These are phyloP conservation scores for Leccinum ochraceum DNA, from an alignment of 768 basidiomycete species.

Conservation along the genomic window DNA sequence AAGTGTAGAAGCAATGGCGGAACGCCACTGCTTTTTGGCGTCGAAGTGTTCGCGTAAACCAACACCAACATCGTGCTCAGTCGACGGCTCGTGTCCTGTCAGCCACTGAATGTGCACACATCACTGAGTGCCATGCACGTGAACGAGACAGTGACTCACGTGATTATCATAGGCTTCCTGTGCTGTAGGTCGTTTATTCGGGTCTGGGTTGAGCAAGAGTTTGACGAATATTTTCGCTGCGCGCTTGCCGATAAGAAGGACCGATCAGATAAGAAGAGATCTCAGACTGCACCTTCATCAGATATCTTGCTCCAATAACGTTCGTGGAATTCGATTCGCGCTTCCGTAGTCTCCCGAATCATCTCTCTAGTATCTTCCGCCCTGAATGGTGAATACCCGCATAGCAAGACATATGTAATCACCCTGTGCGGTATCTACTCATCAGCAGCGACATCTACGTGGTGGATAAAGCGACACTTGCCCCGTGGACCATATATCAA, in stretches of 20 bases:
- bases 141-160: conserved; percentile 40
- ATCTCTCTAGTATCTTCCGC: conserved; percentile 76
- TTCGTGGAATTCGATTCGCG: conserved; percentile 88
- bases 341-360: conserved; percentile 81
- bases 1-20: conserved; percentile 59
- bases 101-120: conserved; percentile 58
- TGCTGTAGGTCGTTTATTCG: conserved; percentile 70
- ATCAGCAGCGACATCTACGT: conserved; percentile 1
- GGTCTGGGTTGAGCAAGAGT: conserved; percentile 68
- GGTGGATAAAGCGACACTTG: conserved; percentile 35
- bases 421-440: conserved; percentile 49
- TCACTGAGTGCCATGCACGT: background rate
- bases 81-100: conserved; percentile 60
- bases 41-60: conserved; percentile 86
- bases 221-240: conserved; percentile 85
- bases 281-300: conserved; percentile 52
- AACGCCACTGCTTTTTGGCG: conserved; percentile 70
- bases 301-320: conserved; percentile 94
- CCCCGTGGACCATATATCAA: conserved; percentile 95
- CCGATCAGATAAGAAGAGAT: background rate
- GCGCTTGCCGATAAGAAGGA: background rate
- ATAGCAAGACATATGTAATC: conserved; percentile 93
- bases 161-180: conserved; percentile 66
- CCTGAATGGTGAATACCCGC: conserved; percentile 95
- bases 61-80: conserved; percentile 69